A percentile compares a stretch with the other conserved stretches of the same genome.
These are phyloP conservation scores for Clonostachys solani DNA, from an alignment of 2,329 filamentous ascomycete genomes.

Conservation along the genomic window DNA sequence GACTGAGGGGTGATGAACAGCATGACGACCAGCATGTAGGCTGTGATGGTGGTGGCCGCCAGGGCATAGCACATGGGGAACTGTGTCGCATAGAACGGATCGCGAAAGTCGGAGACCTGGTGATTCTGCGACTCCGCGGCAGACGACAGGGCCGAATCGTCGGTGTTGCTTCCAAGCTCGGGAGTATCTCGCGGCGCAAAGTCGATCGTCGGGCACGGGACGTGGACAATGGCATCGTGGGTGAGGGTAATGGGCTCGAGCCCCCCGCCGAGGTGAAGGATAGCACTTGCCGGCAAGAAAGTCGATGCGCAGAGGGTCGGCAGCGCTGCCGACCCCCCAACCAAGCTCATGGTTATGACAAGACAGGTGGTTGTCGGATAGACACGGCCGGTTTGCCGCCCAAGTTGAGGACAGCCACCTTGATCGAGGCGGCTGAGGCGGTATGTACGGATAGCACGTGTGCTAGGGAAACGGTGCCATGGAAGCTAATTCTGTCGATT, in stretches of 20 bases:
- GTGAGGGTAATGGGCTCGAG: conserved; percentile 53
- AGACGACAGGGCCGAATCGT: conserved; percentile 21
- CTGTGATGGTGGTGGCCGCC: conserved; percentile 83
- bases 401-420: background rate
- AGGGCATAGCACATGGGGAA: conserved; percentile 93
- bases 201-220: conserved; percentile 19
- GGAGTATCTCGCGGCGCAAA: conserved; percentile 11
- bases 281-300: conserved; percentile 36
- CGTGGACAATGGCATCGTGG: conserved; percentile 50
- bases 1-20: conserved; percentile 92
- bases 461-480: conserved; percentile 1
- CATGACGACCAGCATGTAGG: conserved; percentile 91
- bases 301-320: conserved; percentile 32
- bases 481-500: background rate
- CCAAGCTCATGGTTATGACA: conserved; percentile 1
- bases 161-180: conserved; percentile 20
- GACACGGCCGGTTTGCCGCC: background rate
- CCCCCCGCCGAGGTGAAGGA: conserved; percentile 45
- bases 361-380: conserved; percentile 12
- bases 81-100: conserved; percentile 91
- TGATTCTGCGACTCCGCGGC: conserved; percentile 21
- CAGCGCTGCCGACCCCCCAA: conserved; percentile 11
- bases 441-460: background rate
- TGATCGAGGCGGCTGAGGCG: background rate
- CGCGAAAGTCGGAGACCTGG: conserved; percentile 61